A percentile compares a stretch with the other conserved stretches of the same genome.
These are phyloP conservation scores for Elsinoe ampelina DNA, from an alignment of 2,329 filamentous ascomycete genomes.

Conservation along the genomic window DNA sequence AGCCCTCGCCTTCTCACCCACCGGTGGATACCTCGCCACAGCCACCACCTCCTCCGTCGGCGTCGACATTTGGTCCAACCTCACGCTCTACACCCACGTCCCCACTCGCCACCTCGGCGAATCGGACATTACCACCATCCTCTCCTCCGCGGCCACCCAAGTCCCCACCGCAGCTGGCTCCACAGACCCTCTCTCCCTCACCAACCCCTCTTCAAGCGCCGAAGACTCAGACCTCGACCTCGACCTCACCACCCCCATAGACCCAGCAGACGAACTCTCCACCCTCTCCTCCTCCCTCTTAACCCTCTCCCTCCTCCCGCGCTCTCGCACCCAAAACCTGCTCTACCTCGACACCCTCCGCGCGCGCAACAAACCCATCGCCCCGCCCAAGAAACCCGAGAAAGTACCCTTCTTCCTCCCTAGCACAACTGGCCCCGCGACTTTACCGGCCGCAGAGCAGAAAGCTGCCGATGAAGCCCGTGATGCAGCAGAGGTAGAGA, in stretches of 20 bases:
- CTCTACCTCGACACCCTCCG: constrained; percentile 84
- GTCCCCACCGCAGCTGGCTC: constrained; percentile 72
- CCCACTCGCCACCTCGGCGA: constrained; percentile 79
- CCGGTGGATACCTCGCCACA: constrained; percentile 90
- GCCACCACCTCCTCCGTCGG: constrained; percentile 73
- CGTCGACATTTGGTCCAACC: constrained; percentile 94
- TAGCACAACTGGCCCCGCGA: constrained; percentile 36
- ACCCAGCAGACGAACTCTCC: constrained; percentile 29
- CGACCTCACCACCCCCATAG: constrained; percentile 44
- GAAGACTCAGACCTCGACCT: constrained; percentile 44
- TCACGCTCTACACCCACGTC: constrained; percentile 79
- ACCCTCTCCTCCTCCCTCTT: constrained; percentile 67
- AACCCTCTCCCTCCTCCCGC: constrained; percentile 81
- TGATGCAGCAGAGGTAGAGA: constrained; percentile 26
- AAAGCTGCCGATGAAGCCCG: constrained; percentile 22
- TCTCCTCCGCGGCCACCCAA: constrained; percentile 29
- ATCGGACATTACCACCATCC: constrained; percentile 56
- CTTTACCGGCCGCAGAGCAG: constrained; percentile 23
- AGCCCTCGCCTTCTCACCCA: constrained; percentile 76
- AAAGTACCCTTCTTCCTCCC: constrained; percentile 95
- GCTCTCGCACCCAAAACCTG: constrained; percentile 87
- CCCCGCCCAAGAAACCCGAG: constrained; percentile 82
- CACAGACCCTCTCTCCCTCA: constrained; percentile 68
- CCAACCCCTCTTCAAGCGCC: constrained; percentile 41
- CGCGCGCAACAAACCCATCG: constrained; percentile 86